Evolutionary conservation across 2,329 filamentous ascomycete species (phyloP).

Genomic region (Diaporthe ilicicola): DNA sequence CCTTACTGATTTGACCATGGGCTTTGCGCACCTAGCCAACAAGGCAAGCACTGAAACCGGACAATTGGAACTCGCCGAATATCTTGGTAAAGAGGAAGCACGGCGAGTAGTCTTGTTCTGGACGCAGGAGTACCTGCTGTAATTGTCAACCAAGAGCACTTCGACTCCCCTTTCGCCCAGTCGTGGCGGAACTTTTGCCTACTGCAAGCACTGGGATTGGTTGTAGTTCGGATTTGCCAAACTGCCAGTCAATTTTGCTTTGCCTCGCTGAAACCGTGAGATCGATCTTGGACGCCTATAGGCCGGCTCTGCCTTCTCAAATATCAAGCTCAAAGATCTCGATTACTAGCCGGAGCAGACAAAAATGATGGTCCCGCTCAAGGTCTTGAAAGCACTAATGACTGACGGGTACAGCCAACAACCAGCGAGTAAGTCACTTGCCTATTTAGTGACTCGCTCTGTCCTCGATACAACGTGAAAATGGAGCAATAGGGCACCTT

Average conservation of each 20-base stretch:
- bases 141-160: not conserved
- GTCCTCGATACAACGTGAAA: too few species aligned
- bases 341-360: not conserved
- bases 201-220: not conserved
- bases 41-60: slow-evolving; percentile 37
- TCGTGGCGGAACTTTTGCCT: not conserved
- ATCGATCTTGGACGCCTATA: not conserved
- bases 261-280: not conserved
- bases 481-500: too few species aligned
- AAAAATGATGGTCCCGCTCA: too few species aligned
- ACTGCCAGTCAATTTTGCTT: not conserved
- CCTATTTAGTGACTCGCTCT: too few species aligned
- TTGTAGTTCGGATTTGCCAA: not conserved
- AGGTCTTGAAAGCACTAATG: too few species aligned
- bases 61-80: slow-evolving; percentile 36
- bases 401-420: not conserved
- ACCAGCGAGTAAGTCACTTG: not conserved
- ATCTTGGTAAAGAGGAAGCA: slow-evolving; percentile 41
- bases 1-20: slow-evolving; percentile 43
- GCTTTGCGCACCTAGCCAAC: slow-evolving; percentile 42
- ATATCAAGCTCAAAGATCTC: not conserved
- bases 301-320: too few species aligned
- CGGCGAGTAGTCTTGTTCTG: slow-evolving; percentile 37
- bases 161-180: not conserved
- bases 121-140: slow-evolving; percentile 28